Evolutionary conservation across 768 basidiomycete species (phyloP), one percentile per base, ranked within the genome.

Genomic region (Leccinellum albellum): DNA sequence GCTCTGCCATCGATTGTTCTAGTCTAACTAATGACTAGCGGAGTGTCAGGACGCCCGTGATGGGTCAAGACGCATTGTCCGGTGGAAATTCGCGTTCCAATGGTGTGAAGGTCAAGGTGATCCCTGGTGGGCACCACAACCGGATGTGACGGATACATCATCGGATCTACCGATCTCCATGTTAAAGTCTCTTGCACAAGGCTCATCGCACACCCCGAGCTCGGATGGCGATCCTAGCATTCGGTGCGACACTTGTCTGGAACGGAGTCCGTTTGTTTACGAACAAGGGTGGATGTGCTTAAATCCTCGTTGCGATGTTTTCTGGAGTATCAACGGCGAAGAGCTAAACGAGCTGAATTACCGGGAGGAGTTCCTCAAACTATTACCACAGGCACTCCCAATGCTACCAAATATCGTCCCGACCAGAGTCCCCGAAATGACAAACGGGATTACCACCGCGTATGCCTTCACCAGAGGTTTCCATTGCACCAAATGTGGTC

Each of bases 51-150:
- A 76, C 1, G 73, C 81, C 6, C 70, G 69, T 40, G 83, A 81
- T 57, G 71, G 74, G 17, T 69, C 63, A 31, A 80, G 81, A 12
- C 74, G 71, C n/a, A 82, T 89, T n/a, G 78, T 89, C 13, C 77
- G 90, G 7, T 89, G 83, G 67, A 93, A 92, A 67, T 91, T 93
- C 63, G 85, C 86, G 5, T 93, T 93, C 61, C 86, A 87, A 62
- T 93, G 90, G 89, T 89, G 88, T 60, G 81, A 85, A 58, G 80
- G 77, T 44, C 91, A 92, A 74, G 88, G 72, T 6, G 63, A 69
- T 37, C 81, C 81, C 1, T 82, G 82, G 82, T 83, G 82, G 81
- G 47, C 51, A 71, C 61, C 60, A 10, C 64, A 28, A 29, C 52
- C 28, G 15, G 50, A 50, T 13, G 35, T 23, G 42, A 21, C n/a